phyloP scores from a whole-genome alignment of 495 filamentous ascomycete genomes.

The Oidiodendron maius region DNA sequence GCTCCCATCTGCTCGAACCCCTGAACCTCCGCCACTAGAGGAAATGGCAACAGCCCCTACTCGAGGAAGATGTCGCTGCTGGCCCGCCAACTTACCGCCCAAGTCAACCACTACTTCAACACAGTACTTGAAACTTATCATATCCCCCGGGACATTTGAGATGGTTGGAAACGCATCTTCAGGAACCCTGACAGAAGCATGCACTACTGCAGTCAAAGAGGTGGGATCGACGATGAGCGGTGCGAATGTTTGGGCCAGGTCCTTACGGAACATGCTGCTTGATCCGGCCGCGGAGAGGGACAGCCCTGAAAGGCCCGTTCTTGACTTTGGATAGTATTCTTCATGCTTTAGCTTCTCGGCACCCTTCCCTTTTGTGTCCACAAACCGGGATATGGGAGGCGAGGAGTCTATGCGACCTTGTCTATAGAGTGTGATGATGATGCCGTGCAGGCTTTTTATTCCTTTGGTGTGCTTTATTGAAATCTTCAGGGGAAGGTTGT shows the following conservation, averaged over 20 bases:
- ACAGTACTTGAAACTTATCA: conserved; percentile 92
- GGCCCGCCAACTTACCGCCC: conserved; percentile 73
- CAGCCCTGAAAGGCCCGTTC: conserved; percentile 69
- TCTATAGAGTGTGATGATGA: conserved; percentile 88
- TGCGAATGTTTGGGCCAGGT: conserved; percentile 78
- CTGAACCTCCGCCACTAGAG: conserved; percentile 35
- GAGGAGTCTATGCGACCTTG: conserved; percentile 88
- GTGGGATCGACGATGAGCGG: conserved; percentile 80
- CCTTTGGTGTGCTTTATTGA: conserved; percentile 78
- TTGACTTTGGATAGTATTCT: conserved; percentile 72
- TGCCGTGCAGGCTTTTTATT: conserved; percentile 83
- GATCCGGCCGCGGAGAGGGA: conserved; percentile 76
- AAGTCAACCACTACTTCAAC: conserved; percentile 89
- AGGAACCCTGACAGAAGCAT: conserved; percentile 75
- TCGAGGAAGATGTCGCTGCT: conserved; percentile 56
- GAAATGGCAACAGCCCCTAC: conserved; percentile 47
- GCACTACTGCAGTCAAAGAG: conserved; percentile 70
- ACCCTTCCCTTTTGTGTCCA: conserved; percentile 55
- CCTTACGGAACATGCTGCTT: conserved; percentile 87
- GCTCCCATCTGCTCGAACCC: conserved; percentile 25
- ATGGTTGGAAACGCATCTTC: conserved; percentile 93
- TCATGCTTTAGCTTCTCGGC: conserved; percentile 59
- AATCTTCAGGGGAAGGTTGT: conserved; percentile 73
- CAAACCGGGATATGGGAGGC: conserved; percentile 54
- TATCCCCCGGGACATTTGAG: conserved; percentile 74